Evolutionary conservation across 768 basidiomycete genomes (phyloP).

Genomic region (Zangia roseola): DNA sequence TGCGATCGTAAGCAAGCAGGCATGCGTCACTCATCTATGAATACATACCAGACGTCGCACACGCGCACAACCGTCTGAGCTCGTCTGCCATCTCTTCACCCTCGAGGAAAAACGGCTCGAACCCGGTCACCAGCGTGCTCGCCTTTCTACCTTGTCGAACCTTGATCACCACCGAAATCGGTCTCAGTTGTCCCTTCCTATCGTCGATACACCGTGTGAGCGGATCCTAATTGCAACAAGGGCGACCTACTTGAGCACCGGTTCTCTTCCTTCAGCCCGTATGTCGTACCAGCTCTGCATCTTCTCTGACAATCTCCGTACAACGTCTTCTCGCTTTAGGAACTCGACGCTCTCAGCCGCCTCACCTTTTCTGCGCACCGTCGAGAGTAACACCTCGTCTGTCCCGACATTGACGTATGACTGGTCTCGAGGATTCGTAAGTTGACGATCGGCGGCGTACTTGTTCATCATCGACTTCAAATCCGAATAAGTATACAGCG

Average conservation of each 20-base stretch:
- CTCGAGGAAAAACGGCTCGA: constrained; percentile 72
- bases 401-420: constrained; percentile 61
- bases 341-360: constrained; percentile 42
- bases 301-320: constrained; percentile 49
- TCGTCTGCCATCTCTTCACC: constrained; percentile 78
- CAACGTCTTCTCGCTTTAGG: constrained; percentile 64
- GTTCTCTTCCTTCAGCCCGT: constrained; percentile 51
- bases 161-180: constrained; percentile 70
- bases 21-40: background rate
- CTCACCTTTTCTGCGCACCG: constrained; percentile 37
- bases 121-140: constrained; percentile 72
- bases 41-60: constrained; percentile 68
- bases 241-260: constrained; percentile 53
- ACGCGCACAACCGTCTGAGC: constrained; percentile 72
- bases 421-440: constrained; percentile 66
- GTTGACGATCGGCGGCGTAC: constrained; percentile 59
- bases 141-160: constrained; percentile 76
- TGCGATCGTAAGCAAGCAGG: constrained; percentile 23
- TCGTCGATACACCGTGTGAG: background rate
- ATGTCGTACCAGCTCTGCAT: constrained; percentile 84
- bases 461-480: constrained; percentile 55
- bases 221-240: background rate
- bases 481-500: constrained; percentile 55
- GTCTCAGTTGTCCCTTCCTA: constrained; percentile 76
- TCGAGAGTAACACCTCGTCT: constrained; percentile 43